Percentiles rank a stretch among this genome's conserved stretches.
Evolutionary conservation across 1,284 basidiomycete genomes (phyloP).

Genomic region (Xerocomus nothofagi): DNA sequence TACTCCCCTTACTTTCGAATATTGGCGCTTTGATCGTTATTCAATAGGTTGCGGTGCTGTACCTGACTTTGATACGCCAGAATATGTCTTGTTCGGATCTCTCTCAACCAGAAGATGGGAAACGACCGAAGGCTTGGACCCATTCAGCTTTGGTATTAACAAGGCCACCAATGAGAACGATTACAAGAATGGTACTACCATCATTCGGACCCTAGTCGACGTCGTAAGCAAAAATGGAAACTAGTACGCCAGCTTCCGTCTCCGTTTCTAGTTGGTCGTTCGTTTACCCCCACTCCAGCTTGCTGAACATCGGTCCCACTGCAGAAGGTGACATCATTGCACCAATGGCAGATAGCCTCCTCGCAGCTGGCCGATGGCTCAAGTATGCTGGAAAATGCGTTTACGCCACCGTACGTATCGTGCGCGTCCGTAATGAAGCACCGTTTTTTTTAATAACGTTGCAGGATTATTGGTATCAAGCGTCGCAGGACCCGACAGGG

Average conservation of each 20-base stretch:
- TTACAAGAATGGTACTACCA: constrained; percentile 50
- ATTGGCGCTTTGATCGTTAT: background rate
- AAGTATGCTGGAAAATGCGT: constrained; percentile 49
- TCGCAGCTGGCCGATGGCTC: constrained; percentile 52
- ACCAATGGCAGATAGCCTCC: constrained; percentile 47
- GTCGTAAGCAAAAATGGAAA: constrained; percentile 59
- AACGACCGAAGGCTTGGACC: constrained; percentile 54
- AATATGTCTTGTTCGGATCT: constrained; percentile 52
- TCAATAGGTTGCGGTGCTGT: constrained; percentile 42
- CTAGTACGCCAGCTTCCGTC: constrained; percentile 37
- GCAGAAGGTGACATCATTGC: constrained; percentile 53
- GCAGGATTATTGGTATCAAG: constrained; percentile 45
- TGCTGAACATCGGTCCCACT: constrained; percentile 55
- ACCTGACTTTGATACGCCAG: constrained; percentile 58
- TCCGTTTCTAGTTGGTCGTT: background rate
- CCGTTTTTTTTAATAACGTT: background rate
- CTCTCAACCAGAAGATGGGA: constrained; percentile 57
- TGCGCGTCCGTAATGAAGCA: background rate
- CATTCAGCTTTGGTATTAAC: constrained; percentile 48
- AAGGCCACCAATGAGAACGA: constrained; percentile 42
- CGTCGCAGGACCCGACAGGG: constrained; percentile 39
- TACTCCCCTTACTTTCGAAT: constrained; percentile 1
- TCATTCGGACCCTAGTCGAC: constrained; percentile 53
- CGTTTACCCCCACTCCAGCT: constrained; percentile 29
- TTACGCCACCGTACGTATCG: constrained; percentile 47